These are phyloP conservation scores for Kwoniella pini DNA, from an alignment of 768 basidiomycete species.

Conservation along the genomic window DNA sequence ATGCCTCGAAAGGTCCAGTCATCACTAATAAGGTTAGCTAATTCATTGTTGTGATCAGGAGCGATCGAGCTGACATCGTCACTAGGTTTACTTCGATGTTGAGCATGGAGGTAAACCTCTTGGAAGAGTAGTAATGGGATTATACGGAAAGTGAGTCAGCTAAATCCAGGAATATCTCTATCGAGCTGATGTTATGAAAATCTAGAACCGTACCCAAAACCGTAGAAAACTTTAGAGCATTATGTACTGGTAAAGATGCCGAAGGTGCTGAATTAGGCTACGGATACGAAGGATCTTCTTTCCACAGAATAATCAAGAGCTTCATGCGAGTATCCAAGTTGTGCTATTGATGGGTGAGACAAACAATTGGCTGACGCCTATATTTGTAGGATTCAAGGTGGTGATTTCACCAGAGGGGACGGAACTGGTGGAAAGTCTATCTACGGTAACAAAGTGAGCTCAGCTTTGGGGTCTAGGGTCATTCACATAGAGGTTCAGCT, in stretches of 20 bases:
- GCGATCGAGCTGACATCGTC: background rate
- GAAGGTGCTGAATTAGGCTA: constrained; percentile 75
- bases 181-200: background rate
- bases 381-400: constrained; percentile 69
- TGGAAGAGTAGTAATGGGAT: constrained; percentile 83
- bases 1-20: constrained; percentile 82
- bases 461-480: background rate
- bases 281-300: constrained; percentile 92
- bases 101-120: constrained; percentile 84
- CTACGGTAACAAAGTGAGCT: constrained; percentile 47
- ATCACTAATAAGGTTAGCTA: constrained; percentile 71
- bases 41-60: background rate
- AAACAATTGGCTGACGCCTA: background rate
- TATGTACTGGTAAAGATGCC: constrained; percentile 79
- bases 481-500: background rate
- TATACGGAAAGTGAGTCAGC: constrained; percentile 74
- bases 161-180: background rate
- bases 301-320: constrained; percentile 93
- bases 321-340: constrained; percentile 64
- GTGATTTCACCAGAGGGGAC: constrained; percentile 73
- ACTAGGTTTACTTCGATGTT: constrained; percentile 82
- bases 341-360: too few relatives aligned
- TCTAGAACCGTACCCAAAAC: constrained; percentile 89
- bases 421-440: constrained; percentile 53
- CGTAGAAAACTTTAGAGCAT: constrained; percentile 90